These are phyloP conservation scores for Dissoconium aciculare DNA, from an alignment of 2,329 filamentous ascomycete species.

Conservation along the genomic window DNA sequence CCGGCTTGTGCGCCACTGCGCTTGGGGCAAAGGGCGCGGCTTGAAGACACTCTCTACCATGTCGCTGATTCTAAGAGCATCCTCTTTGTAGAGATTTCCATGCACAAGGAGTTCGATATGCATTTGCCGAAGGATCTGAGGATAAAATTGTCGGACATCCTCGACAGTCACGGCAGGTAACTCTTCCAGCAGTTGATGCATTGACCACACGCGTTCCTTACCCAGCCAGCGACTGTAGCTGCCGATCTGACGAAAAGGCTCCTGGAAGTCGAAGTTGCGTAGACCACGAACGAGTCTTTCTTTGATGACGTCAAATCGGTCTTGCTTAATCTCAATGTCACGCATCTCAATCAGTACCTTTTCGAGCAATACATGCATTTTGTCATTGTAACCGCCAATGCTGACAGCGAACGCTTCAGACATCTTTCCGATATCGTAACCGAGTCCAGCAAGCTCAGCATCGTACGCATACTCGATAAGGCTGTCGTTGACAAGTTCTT, in stretches of 20 bases:
- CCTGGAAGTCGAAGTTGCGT: constrained; percentile 75
- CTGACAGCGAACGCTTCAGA: constrained; percentile 57
- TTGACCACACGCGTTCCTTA: constrained; percentile 59
- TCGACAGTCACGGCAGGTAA: constrained; percentile 58
- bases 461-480: constrained; percentile 91
- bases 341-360: constrained; percentile 75
- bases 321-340: constrained; percentile 68
- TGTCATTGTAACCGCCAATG: constrained; percentile 89
- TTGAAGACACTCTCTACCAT: constrained; percentile 66
- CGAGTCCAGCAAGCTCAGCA: constrained; percentile 77
- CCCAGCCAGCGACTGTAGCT: constrained; percentile 71
- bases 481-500: constrained; percentile 74
- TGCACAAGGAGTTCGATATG: constrained; percentile 81
- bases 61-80: constrained; percentile 71
- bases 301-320: constrained; percentile 81
- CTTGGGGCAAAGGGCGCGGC: constrained; percentile 55
- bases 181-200: constrained; percentile 66
- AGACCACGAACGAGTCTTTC: constrained; percentile 64
- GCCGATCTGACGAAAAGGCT: constrained; percentile 77
- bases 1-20: constrained; percentile 66
- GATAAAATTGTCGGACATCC: constrained; percentile 62
- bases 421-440: constrained; percentile 51
- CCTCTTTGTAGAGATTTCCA: constrained; percentile 88
- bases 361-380: constrained; percentile 76
- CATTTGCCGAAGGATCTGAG: constrained; percentile 65